These are phyloP conservation scores for Ustulina deusta DNA, from an alignment of 2,329 filamentous ascomycete species.

Conservation along the genomic window DNA sequence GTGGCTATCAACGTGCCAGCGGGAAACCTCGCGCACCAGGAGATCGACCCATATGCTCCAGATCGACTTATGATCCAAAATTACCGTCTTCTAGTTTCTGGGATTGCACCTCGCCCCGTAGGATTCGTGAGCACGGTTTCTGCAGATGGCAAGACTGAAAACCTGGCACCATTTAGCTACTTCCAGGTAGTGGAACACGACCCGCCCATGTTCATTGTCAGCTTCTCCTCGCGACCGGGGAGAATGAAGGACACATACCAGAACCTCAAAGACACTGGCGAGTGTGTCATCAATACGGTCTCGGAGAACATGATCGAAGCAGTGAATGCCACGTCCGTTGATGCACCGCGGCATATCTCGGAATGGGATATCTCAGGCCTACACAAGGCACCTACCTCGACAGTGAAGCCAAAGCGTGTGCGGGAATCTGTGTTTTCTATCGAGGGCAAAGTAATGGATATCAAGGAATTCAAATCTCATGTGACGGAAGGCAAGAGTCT, in stretches of 20 bases:
- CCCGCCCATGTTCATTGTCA: constrained; percentile 16
- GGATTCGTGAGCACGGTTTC: constrained; percentile 24
- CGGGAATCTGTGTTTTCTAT: constrained; percentile 17
- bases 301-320: constrained; percentile 19
- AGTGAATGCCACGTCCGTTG: constrained; percentile 11
- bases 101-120: constrained; percentile 20
- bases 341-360: constrained; percentile 2
- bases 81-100: constrained; percentile 23
- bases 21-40: neutral
- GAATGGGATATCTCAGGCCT: constrained; percentile 15
- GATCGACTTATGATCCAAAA: constrained; percentile 6
- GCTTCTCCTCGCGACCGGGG: constrained; percentile 13
- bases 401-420: constrained; percentile 15
- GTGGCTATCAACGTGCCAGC: neutral
- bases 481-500: constrained; percentile 13
- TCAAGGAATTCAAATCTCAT: constrained; percentile 14
- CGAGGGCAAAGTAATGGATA: constrained; percentile 12
- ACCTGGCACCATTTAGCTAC: constrained; percentile 28
- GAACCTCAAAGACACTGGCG: constrained; percentile 15
- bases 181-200: constrained; percentile 25
- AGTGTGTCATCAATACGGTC: constrained; percentile 16
- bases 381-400: constrained; percentile 10
- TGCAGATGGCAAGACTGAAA: constrained; percentile 25
- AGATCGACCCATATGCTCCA: neutral
- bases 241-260: constrained; percentile 17